A percentile compares a stretch with the other conserved stretches of the same genome.
Evolutionary conservation across 805 yeast genomes (phyloP).

Genomic region (Schwanniomyces yamadae): DNA sequence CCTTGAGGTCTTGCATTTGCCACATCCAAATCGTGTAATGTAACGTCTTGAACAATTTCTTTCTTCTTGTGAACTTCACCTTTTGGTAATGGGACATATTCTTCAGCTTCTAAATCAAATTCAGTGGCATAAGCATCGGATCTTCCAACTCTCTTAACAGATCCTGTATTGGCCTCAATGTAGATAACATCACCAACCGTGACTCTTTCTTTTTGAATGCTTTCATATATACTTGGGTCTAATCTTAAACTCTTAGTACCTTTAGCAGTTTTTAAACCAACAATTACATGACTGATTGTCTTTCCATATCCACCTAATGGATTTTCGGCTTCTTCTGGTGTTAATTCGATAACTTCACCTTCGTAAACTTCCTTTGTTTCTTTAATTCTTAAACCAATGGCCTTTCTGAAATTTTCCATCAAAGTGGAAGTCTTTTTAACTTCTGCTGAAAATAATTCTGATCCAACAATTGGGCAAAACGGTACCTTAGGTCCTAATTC

Average conservation of each 20-base stretch:
- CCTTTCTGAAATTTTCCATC: constrained; percentile 95
- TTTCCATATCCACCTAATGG: constrained; percentile 98
- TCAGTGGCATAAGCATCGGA: constrained; percentile 99
- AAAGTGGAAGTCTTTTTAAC: constrained; percentile 94
- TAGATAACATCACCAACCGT: constrained; percentile 95
- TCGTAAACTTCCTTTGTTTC: constrained; percentile 97
- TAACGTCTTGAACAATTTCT: constrained; percentile 96
- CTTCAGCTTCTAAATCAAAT: constrained; percentile 97
- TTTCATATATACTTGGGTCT: constrained; percentile 90
- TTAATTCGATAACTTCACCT: constrained; percentile 94
- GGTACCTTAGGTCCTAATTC: constrained; percentile 97
- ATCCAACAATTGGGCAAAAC: constrained; percentile 94
- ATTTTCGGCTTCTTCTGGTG: constrained; percentile 94
- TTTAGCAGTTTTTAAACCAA: constrained; percentile 88
- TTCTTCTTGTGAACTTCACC: constrained; percentile 98
- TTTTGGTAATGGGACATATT: constrained; percentile 96
- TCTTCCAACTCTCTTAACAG: constrained; percentile 95
- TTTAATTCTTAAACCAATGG: constrained; percentile 92
- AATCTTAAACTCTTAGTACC: constrained; percentile 87
- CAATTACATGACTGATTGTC: constrained; percentile 89
- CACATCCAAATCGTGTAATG: constrained; percentile 92
- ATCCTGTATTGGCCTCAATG: constrained; percentile 96
- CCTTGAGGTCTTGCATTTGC: constrained; percentile 97
- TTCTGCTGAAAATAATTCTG: constrained; percentile 93
- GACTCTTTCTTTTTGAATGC: constrained; percentile 92